Percentiles rank a stretch among this genome's conserved stretches.
Evolutionary conservation across 2,329 filamentous ascomycete genomes (phyloP).

Genomic region (Trichoderma koningii): DNA sequence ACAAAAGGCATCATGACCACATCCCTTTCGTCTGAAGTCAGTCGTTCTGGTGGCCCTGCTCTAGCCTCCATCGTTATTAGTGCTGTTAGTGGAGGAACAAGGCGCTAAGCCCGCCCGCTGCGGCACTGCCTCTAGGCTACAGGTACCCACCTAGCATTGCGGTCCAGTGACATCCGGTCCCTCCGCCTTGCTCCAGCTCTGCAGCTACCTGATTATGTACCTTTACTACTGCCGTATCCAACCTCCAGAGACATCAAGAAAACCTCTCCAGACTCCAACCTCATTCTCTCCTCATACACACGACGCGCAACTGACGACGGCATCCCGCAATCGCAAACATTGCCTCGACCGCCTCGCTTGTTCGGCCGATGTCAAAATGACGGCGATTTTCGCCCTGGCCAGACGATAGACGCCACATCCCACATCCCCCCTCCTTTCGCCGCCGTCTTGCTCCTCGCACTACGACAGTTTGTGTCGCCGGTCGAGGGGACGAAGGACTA

Average conservation of each 20-base stretch:
- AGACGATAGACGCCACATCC: conserved; percentile 23
- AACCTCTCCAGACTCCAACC: background rate
- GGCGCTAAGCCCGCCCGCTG: conserved; percentile 1
- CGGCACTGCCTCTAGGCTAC: background rate
- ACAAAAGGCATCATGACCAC: no score
- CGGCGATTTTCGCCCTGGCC: conserved; percentile 22
- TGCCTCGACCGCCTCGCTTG: background rate
- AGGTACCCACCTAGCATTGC: no score
- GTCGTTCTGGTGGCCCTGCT: no score
- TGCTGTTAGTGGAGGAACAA: conserved; percentile 1
- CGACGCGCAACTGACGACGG: background rate
- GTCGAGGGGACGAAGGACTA: background rate
- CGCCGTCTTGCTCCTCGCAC: background rate
- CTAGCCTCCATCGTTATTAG: background rate
- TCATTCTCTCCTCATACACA: background rate
- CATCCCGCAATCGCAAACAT: background rate
- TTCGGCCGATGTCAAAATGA: conserved; percentile 24
- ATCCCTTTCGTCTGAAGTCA: no score
- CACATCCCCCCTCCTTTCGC: background rate
- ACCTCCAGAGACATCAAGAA: background rate
- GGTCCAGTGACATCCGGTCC: conserved; percentile 15
- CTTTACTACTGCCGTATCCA: background rate
- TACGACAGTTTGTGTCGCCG: background rate
- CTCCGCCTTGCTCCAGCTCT: background rate
- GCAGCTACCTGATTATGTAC: no score